Percentiles rank a stretch among this genome's conserved stretches.
Evolutionary conservation across 2,329 filamentous ascomycete genomes (phyloP).

Genomic region (Alternaria atra): DNA sequence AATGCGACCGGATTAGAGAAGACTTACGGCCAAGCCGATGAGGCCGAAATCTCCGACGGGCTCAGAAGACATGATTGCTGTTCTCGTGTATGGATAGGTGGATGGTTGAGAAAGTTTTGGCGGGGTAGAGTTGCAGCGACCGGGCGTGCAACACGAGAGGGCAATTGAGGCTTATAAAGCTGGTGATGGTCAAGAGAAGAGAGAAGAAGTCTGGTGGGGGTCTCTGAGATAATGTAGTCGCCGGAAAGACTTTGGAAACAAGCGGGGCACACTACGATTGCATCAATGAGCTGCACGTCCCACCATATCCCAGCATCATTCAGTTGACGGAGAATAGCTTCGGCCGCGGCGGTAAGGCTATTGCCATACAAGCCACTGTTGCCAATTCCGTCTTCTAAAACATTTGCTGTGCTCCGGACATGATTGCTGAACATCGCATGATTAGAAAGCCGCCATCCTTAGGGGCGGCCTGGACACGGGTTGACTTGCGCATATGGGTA

Average conservation of each 20-base stretch:
- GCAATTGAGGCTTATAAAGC: slow-evolving; percentile 33
- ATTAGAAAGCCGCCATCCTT: slow-evolving; percentile 14
- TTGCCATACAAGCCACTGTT: slow-evolving; percentile 21
- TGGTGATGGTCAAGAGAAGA: slow-evolving; percentile 34
- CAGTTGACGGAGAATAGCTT: slow-evolving; percentile 17
- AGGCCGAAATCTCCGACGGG: slow-evolving; percentile 61
- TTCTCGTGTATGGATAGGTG: slow-evolving; percentile 15
- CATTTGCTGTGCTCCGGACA: slow-evolving; percentile 17
- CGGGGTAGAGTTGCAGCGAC: slow-evolving; percentile 44
- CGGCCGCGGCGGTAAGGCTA: slow-evolving; percentile 44
- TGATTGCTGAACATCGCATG: slow-evolving; percentile 17
- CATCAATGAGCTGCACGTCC: slow-evolving; percentile 37
- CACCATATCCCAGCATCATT: slow-evolving; percentile 20
- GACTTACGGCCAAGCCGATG: slow-evolving; percentile 60
- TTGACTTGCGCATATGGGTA: slow-evolving; percentile 2
- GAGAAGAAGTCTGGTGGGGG: slow-evolving; percentile 33
- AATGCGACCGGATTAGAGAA: neutral
- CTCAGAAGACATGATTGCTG: slow-evolving; percentile 51
- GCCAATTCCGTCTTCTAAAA: slow-evolving; percentile 20
- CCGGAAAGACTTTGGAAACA: slow-evolving; percentile 46
- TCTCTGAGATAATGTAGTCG: slow-evolving; percentile 47
- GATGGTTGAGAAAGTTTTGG: slow-evolving; percentile 22
- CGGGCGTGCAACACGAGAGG: slow-evolving; percentile 40
- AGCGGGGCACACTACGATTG: slow-evolving; percentile 42
- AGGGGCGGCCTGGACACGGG: slow-evolving; percentile 1